Evolutionary conservation across 768 basidiomycete species (phyloP).

Genomic region (Sarcodon sp.): DNA sequence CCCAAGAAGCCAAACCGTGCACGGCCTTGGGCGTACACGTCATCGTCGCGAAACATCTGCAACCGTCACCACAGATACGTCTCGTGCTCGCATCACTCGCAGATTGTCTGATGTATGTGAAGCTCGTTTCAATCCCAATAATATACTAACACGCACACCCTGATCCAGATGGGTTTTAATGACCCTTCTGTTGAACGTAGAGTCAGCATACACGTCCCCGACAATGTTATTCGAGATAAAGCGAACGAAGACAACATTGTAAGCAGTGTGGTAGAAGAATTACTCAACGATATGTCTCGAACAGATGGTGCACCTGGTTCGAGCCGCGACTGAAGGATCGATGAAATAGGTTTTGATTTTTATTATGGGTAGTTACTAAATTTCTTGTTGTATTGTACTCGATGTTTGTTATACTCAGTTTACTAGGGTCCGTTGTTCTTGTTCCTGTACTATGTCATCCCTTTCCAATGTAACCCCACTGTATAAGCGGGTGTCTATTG

Average conservation of each 20-base stretch:
- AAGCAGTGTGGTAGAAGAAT: constrained; percentile 14
- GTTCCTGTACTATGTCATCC: too few relatives aligned
- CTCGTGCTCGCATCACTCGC: constrained; percentile 9
- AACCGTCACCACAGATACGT: constrained; percentile 28
- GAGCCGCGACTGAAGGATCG: too few relatives aligned
- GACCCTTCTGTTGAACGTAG: constrained; percentile 13
- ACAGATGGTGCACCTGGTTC: too few relatives aligned
- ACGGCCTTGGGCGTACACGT: constrained; percentile 6
- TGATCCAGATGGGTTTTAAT: constrained; percentile 56
- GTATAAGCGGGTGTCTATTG: too few relatives aligned
- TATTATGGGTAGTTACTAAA: too few relatives aligned
- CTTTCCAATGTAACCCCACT: too few relatives aligned
- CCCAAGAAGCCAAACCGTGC: constrained; percentile 34
- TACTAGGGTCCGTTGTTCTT: too few relatives aligned
- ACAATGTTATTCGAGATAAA: not conserved
- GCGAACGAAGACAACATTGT: constrained; percentile 13
- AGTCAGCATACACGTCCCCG: not conserved
- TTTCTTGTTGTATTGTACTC: too few relatives aligned
- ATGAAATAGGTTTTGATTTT: too few relatives aligned
- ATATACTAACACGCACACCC: constrained; percentile 3
- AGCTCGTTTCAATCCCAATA: not conserved
- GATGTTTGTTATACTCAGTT: too few relatives aligned
- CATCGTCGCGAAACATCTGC: constrained; percentile 22
- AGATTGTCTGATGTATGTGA: constrained; percentile 51
- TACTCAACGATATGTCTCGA: constrained; percentile 4